Percentiles rank a stretch among this genome's conserved stretches.
These are phyloP conservation scores for Globisporangium emineosum DNA, from an alignment of 352 stramenopile genomes.

Conservation along the genomic window DNA sequence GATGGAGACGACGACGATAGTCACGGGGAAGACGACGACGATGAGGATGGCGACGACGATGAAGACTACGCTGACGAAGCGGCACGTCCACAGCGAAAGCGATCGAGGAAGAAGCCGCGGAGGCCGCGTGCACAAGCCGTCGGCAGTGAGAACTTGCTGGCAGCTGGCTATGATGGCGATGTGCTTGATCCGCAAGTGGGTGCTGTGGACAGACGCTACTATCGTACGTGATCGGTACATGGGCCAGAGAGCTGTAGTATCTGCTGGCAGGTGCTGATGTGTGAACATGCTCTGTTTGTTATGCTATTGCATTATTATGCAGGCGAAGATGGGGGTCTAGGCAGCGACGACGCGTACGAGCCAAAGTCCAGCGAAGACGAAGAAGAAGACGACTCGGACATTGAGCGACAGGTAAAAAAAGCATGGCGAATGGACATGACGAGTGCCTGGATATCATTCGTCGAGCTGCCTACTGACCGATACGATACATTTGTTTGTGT, in stretches of 20 bases:
- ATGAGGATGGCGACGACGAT: conserved; percentile 2
- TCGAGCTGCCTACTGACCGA: not conserved
- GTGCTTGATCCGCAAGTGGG: not conserved
- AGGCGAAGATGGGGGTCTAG: conserved; percentile 25
- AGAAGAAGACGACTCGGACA: conserved; percentile 81
- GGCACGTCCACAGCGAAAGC: not conserved
- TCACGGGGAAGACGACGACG: conserved; percentile 12
- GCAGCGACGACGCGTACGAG: conserved; percentile 57
- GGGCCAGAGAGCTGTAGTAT: too few species aligned
- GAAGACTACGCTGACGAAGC: conserved; percentile 10
- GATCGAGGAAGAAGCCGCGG: not conserved
- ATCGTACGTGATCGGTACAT: conserved; percentile 12
- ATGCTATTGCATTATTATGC: not conserved
- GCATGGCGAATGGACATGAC: not conserved
- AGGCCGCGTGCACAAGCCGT: not conserved
- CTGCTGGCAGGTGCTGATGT: not conserved
- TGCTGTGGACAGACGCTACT: not conserved
- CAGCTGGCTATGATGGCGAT: not conserved
- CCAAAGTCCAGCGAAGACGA: conserved; percentile 65
- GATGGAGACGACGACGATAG: conserved; percentile 12
- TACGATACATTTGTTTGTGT: not conserved
- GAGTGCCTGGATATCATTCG: not conserved
- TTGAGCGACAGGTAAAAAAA: conserved; percentile 53
- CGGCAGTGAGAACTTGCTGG: not conserved
- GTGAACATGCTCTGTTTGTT: not conserved